Evolutionary conservation across 345 rosid genomes (phyloP), one percentile per base, ranked within the genome.

Genomic region (Gynandropsis gynandra): DNA sequence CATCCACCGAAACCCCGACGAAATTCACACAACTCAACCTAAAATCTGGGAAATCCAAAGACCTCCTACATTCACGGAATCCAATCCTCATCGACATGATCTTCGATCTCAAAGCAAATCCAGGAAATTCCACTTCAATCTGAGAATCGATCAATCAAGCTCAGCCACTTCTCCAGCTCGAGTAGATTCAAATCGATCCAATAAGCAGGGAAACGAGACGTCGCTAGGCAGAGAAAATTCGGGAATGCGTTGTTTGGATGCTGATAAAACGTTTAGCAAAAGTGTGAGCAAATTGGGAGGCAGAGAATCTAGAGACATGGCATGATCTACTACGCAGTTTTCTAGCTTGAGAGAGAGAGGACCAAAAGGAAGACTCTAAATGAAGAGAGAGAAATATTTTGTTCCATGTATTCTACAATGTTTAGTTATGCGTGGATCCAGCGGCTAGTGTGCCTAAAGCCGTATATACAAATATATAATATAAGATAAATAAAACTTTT

Each of bases 301-400:
- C 18, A 63, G 56, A 74, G 68, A 64, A 50, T 65, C 69, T 58
- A 64, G 58, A 46, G 37, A 65, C 52, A 34, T 51, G 31, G 52
- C 39, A 60, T 58, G 77, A 73, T 64, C 80, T 63, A 68, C 63
- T 62, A 50, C 66, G 33, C 54, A 70, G 58, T 52, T 66, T 57
- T 65, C 73, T 50, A 54, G 52, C 59, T 17, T 29, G 42, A 49
- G 52, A 10, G 47, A 50, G 47, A 67, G 61, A 64, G 71, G 66
- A 54, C 56, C 42, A 45, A 59, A 50, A 37, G 64, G 61, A 54
- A 13, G 55, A 40, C 58, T 54, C 46, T 39, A 56, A 44, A 57
- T 20, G 39, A 48, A 71, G 67, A 52, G 49, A 21, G 50, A 18
- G 45, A 9, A 41, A 33, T 54, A 35, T n/a, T n/a, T n/a, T n/a